Evolutionary conservation across 768 basidiomycete species (phyloP).

Genomic region (Lepiota subincarnata): DNA sequence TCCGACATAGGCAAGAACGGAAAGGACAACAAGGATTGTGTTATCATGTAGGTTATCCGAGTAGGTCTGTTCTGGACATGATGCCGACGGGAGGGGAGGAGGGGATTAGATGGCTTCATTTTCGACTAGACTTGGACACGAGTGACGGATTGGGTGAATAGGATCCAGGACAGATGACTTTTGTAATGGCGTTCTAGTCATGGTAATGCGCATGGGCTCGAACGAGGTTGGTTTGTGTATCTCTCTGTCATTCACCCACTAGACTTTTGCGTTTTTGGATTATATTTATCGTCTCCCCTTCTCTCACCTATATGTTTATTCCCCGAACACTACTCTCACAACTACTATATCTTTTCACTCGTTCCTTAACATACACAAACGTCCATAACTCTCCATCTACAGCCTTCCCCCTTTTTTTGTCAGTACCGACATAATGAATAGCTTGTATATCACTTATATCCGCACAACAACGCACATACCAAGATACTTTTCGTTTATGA

Average conservation of each 20-base stretch:
- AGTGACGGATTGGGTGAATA: neutral
- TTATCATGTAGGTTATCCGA: constrained; percentile 63
- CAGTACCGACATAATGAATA: neutral
- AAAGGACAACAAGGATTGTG: constrained; percentile 75
- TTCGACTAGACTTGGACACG: neutral
- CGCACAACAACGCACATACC: neutral
- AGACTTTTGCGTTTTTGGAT: constrained; percentile 1
- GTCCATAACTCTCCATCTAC: neutral
- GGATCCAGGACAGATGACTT: neutral
- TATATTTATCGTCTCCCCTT: constrained; percentile 2
- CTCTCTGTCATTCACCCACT: neutral
- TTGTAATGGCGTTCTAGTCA: no score
- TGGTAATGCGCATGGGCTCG: neutral
- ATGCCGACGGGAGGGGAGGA: neutral
- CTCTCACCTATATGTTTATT: constrained; percentile 10
- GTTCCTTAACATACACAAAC: neutral
- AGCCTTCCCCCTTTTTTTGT: neutral
- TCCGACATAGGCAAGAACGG: constrained; percentile 23
- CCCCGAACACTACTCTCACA: neutral
- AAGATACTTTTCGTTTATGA: neutral
- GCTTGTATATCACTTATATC: neutral
- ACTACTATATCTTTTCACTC: neutral
- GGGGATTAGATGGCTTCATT: neutral
- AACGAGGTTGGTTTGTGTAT: neutral
- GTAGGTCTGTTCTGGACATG: neutral